Evolutionary conservation across 805 yeast genomes (phyloP).

Genomic region (Clavispora asparagi): DNA sequence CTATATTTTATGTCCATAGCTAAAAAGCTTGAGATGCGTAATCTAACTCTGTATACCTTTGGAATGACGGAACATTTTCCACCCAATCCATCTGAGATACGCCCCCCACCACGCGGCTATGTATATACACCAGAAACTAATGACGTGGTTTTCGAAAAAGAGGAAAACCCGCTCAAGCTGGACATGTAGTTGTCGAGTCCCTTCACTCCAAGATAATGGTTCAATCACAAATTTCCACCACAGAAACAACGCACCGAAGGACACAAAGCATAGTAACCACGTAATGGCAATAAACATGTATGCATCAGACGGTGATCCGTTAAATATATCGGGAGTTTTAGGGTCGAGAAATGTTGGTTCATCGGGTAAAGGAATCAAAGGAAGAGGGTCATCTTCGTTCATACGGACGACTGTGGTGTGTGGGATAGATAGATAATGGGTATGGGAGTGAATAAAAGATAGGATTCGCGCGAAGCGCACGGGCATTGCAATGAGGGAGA

Average conservation of each 20-base stretch:
- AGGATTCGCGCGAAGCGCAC: neutral
- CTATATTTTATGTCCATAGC: no score
- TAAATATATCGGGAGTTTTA: neutral
- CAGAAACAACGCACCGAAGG: slow-evolving; percentile 31
- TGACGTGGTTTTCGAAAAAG: slow-evolving; percentile 24
- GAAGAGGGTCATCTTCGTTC: slow-evolving; percentile 10
- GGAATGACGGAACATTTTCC: slow-evolving; percentile 76
- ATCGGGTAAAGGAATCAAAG: slow-evolving; percentile 9
- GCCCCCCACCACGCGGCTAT: slow-evolving; percentile 60
- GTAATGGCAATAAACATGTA: slow-evolving; percentile 15
- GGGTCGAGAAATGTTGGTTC: neutral
- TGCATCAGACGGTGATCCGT: slow-evolving; percentile 18
- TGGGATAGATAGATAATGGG: neutral
- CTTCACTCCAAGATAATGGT: slow-evolving; percentile 17
- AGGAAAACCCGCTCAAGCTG: slow-evolving; percentile 13
- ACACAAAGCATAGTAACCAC: slow-evolving; percentile 29
- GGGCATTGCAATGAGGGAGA: no score
- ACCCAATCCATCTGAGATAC: slow-evolving; percentile 68
- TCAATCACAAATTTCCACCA: slow-evolving; percentile 30
- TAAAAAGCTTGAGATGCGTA: no score
- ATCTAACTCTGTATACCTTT: slow-evolving; percentile 44
- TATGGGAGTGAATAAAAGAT: neutral
- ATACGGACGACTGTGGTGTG: neutral
- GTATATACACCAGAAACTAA: slow-evolving; percentile 36
- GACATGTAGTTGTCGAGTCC: slow-evolving; percentile 11